phyloP scores from a whole-genome alignment of 164 flowering plant genomes.

The Vitis rotundifolia region DNA sequence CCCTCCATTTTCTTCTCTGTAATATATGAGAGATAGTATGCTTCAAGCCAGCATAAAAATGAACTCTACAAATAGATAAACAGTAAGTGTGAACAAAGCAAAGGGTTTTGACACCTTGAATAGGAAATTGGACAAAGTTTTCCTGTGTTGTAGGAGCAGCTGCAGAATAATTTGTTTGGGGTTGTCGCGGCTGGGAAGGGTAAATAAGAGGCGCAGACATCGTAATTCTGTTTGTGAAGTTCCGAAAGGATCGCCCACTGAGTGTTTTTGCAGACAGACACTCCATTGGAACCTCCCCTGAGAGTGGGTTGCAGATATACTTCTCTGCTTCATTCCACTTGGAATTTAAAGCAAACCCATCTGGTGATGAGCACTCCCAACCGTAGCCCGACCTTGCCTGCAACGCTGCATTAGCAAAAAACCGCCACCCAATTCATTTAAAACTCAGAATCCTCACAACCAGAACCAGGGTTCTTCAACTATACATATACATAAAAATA shows the following conservation, averaged over 20 bases:
- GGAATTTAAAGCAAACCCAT: slow-evolving; percentile 69
- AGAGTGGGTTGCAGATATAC: slow-evolving; percentile 81
- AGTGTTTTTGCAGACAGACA: slow-evolving; percentile 81
- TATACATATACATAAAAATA: too few relatives aligned
- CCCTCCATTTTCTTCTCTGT: slow-evolving; percentile 36
- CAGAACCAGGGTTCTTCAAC: background rate
- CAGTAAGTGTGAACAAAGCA: background rate
- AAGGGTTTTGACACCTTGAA: slow-evolving; percentile 24
- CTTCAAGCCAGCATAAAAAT: background rate
- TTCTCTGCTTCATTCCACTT: slow-evolving; percentile 95
- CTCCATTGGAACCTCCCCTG: slow-evolving; percentile 86
- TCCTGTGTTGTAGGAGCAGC: slow-evolving; percentile 10
- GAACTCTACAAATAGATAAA: background rate
- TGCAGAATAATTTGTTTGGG: slow-evolving; percentile 28
- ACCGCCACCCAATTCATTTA: background rate
- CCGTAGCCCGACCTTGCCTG: slow-evolving; percentile 56
- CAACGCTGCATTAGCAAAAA: slow-evolving; percentile 45
- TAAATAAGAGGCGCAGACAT: slow-evolving; percentile 79
- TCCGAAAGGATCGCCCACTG: slow-evolving; percentile 51
- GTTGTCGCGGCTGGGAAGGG: slow-evolving; percentile 28
- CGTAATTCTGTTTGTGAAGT: slow-evolving; percentile 43
- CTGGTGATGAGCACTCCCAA: slow-evolving; percentile 73
- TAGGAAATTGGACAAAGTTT: slow-evolving; percentile 18
- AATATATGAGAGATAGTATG: background rate
- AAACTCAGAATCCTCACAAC: background rate